Conservation (phyloP, 2,329 filamentous ascomycete species). For the Aspergillus intermedius region DNA sequence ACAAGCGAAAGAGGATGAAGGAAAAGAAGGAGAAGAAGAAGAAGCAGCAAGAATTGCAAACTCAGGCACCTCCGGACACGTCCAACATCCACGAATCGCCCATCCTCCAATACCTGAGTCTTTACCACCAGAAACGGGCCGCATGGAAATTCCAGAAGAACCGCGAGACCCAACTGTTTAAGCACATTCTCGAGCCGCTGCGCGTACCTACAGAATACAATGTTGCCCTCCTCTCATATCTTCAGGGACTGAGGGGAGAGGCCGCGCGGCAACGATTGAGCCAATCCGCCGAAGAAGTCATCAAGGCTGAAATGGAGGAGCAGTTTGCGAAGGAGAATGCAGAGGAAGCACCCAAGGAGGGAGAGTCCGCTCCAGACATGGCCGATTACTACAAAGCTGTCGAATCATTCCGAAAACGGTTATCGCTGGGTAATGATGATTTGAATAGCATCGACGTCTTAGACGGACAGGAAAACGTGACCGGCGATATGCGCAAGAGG, state of each 20-base stretch:
- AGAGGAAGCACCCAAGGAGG: constrained; percentile 11
- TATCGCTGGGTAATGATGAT: constrained; percentile 22
- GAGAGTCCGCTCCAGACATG: constrained; percentile 10
- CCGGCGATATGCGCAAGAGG: constrained; percentile 19
- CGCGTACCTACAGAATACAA: constrained; percentile 66
- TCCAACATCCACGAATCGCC: constrained; percentile 36
- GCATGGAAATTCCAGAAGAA: constrained; percentile 97
- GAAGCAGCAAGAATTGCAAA: constrained; percentile 22
- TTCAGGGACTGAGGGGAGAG: constrained; percentile 69
- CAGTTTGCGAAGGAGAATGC: constrained; percentile 18
- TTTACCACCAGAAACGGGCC: constrained; percentile 63
- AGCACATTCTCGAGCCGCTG: constrained; percentile 68
- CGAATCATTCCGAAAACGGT: constrained; percentile 35
- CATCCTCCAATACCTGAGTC: constrained; percentile 68
- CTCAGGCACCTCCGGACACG: constrained; percentile 9
- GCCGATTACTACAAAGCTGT: constrained; percentile 47
- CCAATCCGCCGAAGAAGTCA: constrained; percentile 58
- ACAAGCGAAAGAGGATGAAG: constrained; percentile 23
- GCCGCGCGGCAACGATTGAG: constrained; percentile 60
- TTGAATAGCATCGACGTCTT: constrained; percentile 9
- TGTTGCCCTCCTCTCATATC: constrained; percentile 65
- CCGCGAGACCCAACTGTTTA: constrained; percentile 76
- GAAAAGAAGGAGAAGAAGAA: constrained; percentile 24
- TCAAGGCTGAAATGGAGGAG: constrained; percentile 40
- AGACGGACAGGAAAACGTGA: constrained; percentile 16